phyloP scores from a whole-genome alignment of 129 eudicot species.

The Chrysanthemum makinoi region DNA sequence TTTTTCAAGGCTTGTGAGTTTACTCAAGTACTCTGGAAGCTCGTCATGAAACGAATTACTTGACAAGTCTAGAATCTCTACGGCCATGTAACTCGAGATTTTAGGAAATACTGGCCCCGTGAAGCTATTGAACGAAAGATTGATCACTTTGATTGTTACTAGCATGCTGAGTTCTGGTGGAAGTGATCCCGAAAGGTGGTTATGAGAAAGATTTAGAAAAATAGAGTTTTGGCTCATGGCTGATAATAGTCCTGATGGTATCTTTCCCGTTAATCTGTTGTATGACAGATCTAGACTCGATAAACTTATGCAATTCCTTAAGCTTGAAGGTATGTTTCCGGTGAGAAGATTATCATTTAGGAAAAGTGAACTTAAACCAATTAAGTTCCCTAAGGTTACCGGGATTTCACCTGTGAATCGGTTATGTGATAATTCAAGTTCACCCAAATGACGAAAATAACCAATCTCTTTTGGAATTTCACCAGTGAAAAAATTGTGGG shows the following conservation, averaged over 20 bases:
- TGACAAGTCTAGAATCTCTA: constrained; percentile 38
- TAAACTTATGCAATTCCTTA: constrained; percentile 44
- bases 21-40: constrained; percentile 45
- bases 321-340: constrained; percentile 51
- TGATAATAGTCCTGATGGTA: constrained; percentile 44
- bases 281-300: constrained; percentile 47
- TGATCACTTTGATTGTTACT: constrained; percentile 37
- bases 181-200: constrained; percentile 46
- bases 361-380: constrained; percentile 25
- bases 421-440: constrained; percentile 53
- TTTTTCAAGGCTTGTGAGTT: constrained; percentile 33
- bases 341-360: constrained; percentile 49
- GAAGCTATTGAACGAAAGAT: constrained; percentile 42
- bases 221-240: constrained; percentile 35
- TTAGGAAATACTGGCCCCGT: constrained; percentile 33
- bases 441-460: constrained; percentile 35
- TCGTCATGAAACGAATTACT: constrained; percentile 38
- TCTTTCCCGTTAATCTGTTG: constrained; percentile 45
- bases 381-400: constrained; percentile 39
- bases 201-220: constrained; percentile 58
- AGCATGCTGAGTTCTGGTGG: constrained; percentile 50
- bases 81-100: constrained; percentile 45
- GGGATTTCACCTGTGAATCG: constrained; percentile 48
- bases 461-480: constrained; percentile 43
- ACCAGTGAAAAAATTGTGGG: constrained; percentile 44